These are phyloP conservation scores for Paraphoma chrysanthemicola DNA, from an alignment of 2,329 filamentous ascomycete genomes.

Conservation along the genomic window DNA sequence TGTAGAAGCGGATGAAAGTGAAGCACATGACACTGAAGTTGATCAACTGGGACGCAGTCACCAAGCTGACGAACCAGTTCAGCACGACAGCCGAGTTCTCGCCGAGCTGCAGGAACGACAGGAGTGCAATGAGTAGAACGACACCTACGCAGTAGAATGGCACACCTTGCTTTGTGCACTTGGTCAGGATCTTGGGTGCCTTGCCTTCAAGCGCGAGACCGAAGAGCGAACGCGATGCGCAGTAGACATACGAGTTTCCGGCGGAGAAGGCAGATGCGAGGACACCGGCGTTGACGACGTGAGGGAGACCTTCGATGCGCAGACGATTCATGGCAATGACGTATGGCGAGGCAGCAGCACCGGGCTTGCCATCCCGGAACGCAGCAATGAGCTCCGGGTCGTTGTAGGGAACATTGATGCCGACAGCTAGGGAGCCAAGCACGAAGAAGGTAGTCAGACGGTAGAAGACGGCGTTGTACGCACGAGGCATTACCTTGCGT, in stretches of 20 bases:
- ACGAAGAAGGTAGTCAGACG: slow-evolving; percentile 78
- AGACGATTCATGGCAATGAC: slow-evolving; percentile 67
- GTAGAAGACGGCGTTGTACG: slow-evolving; percentile 81
- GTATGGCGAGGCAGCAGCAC: slow-evolving; percentile 71
- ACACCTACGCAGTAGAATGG: slow-evolving; percentile 75
- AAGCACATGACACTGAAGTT: slow-evolving; percentile 64
- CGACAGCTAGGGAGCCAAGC: slow-evolving; percentile 74
- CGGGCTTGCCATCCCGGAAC: slow-evolving; percentile 65
- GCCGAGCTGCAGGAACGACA: slow-evolving; percentile 79
- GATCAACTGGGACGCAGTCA: slow-evolving; percentile 71
- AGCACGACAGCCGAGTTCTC: slow-evolving; percentile 72
- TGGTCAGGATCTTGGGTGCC: slow-evolving; percentile 61
- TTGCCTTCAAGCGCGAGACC: slow-evolving; percentile 62
- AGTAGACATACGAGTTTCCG: slow-evolving; percentile 64
- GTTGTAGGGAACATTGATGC: slow-evolving; percentile 73
- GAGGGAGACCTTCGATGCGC: slow-evolving; percentile 61
- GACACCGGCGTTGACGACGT: slow-evolving; percentile 66
- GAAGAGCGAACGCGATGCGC: slow-evolving; percentile 61
- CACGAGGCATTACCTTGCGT: slow-evolving; percentile 67
- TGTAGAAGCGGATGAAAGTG: slow-evolving; percentile 75
- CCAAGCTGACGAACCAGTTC: slow-evolving; percentile 75
- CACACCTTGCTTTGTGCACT: slow-evolving; percentile 68
- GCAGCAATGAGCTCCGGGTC: slow-evolving; percentile 67
- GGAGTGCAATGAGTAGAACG: slow-evolving; percentile 71
- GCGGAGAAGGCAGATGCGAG: slow-evolving; percentile 63